Evolutionary conservation across 306 rosid genomes (phyloP), one percentile per base, ranked within the genome.

Genomic region (Pterocarpus macrocarpus): DNA sequence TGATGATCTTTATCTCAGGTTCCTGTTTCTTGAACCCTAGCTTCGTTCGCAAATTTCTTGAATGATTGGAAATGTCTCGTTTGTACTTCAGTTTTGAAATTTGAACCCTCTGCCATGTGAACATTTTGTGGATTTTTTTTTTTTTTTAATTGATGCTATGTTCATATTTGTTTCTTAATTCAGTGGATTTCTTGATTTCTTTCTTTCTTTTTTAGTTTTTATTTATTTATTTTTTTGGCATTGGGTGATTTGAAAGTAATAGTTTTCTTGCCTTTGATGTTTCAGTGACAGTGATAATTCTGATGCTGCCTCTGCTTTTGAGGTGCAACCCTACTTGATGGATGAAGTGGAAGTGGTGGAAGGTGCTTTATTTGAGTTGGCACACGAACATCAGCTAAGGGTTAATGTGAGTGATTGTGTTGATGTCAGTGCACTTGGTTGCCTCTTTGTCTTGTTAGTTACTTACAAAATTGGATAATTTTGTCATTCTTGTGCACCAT

Each of bases 1-100:
- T 57, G 92, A 84, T 80, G 89, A 81, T 14, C 62, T 88, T 61
- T 87, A 90, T 79, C 71, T 90, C 30, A 95, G 99, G 99, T 91
- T 81, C 68, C 7, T 45, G 13, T 30, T 81, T 53, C 35, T 47
- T 84, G 33, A 61, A 61, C 75, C 64, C 47, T 68, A 72, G 34
- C 35, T 53, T 49, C 28, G 28, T 22, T 22, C 28, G 28, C 28
- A 22, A 22, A 22, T 22, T 22, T 22, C 28, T 22, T 22, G 28
- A 22, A 22, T 22, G 28, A 22, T 22, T 22, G 28, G 28, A 22
- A 22, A 22, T 22, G 28, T 22, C 28, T 22, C 28, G 28, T 22
- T 22, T 22, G 28, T 22, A 22, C 28, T 67, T 32, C 71, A 49
- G 3, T 70, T 55, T 56, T 56, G 58, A 17, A 66, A 50, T 50